Evolutionary conservation across 2,329 filamentous ascomycete genomes (phyloP).

Genomic region (Fusarium pseudoanthophilum): DNA sequence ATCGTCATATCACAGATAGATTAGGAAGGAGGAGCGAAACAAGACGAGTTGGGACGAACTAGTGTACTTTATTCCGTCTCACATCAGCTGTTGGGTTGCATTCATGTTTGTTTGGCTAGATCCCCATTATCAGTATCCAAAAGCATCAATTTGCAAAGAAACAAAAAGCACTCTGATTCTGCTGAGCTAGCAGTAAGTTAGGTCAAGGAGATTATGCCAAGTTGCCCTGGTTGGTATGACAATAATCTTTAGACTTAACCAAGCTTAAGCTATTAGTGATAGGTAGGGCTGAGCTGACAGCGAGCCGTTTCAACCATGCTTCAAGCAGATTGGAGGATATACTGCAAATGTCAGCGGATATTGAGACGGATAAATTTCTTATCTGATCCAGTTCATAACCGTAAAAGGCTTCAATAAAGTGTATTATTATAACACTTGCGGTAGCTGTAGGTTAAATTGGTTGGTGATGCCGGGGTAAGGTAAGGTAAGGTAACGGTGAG

Average conservation of each 20-base stretch:
- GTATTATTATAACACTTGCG: not conserved
- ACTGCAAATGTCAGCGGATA: not conserved
- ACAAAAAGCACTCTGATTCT: not conserved
- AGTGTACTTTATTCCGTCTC: not conserved
- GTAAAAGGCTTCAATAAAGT: not conserved
- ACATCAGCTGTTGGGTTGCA: not conserved
- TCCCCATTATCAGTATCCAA: no score
- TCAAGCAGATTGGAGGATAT: not conserved
- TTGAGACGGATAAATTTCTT: not conserved
- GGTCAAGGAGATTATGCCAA: not conserved
- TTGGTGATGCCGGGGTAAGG: not conserved
- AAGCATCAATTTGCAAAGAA: no score
- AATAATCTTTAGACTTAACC: not conserved
- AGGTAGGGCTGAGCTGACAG: not conserved
- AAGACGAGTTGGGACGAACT: not conserved
- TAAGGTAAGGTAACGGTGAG: not conserved
- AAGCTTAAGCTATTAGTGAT: not conserved
- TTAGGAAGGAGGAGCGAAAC: not conserved
- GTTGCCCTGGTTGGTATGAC: accelerated
- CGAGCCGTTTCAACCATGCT: not conserved
- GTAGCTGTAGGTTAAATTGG: not conserved
- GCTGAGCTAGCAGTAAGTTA: not conserved
- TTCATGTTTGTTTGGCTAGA: not conserved
- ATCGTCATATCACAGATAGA: slow-evolving; percentile 2
- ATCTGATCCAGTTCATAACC: not conserved